phyloP scores from a whole-genome alignment of 2,329 filamentous ascomycete genomes.

The Aureobasidium zeae region DNA sequence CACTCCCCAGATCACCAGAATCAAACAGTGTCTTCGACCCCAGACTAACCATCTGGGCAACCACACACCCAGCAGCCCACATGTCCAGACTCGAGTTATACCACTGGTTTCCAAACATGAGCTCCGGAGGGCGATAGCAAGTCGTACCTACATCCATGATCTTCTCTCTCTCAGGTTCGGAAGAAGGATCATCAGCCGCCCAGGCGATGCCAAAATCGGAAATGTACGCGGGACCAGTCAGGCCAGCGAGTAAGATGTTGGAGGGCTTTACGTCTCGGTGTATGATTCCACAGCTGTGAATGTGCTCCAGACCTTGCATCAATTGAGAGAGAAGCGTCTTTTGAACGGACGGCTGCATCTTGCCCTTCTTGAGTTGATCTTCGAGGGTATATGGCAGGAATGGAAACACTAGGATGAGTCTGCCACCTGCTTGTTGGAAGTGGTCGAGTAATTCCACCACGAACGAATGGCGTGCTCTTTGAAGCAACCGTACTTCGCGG shows the following conservation, averaged over 20 bases:
- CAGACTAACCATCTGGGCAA: slow-evolving; percentile 61
- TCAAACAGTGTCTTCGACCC: slow-evolving; percentile 63
- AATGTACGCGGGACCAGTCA: slow-evolving; percentile 63
- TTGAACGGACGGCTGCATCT: slow-evolving; percentile 23
- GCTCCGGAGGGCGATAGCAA: slow-evolving; percentile 80
- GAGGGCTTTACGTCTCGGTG: slow-evolving; percentile 93
- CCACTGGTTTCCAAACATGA: slow-evolving; percentile 69
- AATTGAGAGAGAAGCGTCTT: slow-evolving; percentile 53
- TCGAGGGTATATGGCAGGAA: slow-evolving; percentile 68
- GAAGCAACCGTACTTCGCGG: slow-evolving; percentile 69
- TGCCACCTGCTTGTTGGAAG: slow-evolving; percentile 59
- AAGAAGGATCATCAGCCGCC: slow-evolving; percentile 48
- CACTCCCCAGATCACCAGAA: slow-evolving; percentile 81
- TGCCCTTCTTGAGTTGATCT: slow-evolving; percentile 49
- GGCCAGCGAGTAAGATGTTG: slow-evolving; percentile 48
- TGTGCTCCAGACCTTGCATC: slow-evolving; percentile 58
- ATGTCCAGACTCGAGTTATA: slow-evolving; percentile 73
- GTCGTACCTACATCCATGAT: slow-evolving; percentile 91
- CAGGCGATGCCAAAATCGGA: slow-evolving; percentile 65
- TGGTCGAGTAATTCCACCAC: slow-evolving; percentile 63
- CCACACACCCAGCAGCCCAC: slow-evolving; percentile 78
- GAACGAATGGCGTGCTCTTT: slow-evolving; percentile 45
- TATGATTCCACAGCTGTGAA: slow-evolving; percentile 70
- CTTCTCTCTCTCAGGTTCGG: slow-evolving; percentile 60
- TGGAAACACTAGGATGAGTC: slow-evolving; percentile 74